These are phyloP conservation scores for Fusarium sublunatum DNA, from an alignment of 2,329 filamentous ascomycete species.

Conservation along the genomic window DNA sequence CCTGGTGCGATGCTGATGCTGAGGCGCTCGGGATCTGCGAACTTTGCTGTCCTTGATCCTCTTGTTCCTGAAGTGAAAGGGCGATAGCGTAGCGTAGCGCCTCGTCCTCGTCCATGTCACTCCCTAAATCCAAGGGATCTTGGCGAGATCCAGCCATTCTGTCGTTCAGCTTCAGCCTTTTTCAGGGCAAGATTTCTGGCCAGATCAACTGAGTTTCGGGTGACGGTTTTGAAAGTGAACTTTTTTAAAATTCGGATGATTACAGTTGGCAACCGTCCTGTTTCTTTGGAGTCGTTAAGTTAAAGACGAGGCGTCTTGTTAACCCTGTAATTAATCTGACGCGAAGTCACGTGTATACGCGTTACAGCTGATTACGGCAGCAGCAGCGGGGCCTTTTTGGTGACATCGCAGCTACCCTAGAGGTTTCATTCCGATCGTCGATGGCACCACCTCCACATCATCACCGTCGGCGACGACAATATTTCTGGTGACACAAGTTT, in stretches of 20 bases:
- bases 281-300: conserved; percentile 19
- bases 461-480: not conserved
- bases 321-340: conserved; percentile 38
- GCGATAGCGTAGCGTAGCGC: conserved; percentile 71
- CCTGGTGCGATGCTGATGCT: conserved; percentile 29
- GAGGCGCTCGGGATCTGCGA: conserved; percentile 31
- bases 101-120: conserved; percentile 64
- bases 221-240: conserved; percentile 36
- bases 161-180: conserved; percentile 20
- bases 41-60: conserved; percentile 31
- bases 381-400: not conserved
- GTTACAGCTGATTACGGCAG: conserved; percentile 6
- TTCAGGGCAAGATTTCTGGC: conserved; percentile 16
- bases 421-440: not conserved
- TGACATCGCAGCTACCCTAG: conserved; percentile 7
- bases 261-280: conserved; percentile 19
- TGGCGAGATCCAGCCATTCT: conserved; percentile 38
- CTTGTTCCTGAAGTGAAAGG: conserved; percentile 60
- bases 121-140: conserved; percentile 44
- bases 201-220: conserved; percentile 38
- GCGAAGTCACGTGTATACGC: conserved; percentile 46
- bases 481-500: not conserved
- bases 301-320: conserved; percentile 17
- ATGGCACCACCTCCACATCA: not conserved
- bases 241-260: conserved; percentile 26